Percentiles rank a stretch among this genome's conserved stretches.
Conservation (phyloP, 208 protist genomes). For the Novymonas esmeraldas region DNA sequence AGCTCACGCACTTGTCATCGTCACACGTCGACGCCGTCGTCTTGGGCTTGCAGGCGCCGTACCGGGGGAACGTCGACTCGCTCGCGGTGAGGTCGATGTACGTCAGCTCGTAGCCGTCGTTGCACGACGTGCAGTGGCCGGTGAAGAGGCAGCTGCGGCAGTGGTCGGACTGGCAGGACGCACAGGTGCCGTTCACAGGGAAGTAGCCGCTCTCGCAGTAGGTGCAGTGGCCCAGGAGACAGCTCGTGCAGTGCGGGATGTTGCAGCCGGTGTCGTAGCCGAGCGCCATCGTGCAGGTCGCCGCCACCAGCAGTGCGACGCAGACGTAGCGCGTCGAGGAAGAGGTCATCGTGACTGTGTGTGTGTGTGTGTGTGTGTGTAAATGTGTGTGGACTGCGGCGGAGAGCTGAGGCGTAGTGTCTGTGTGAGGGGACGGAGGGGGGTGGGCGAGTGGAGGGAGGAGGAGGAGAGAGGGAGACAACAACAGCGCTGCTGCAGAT, state of each 20-base stretch:
- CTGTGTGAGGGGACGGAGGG: no score
- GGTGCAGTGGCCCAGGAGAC: neutral
- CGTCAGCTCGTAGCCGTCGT: constrained; percentile 18
- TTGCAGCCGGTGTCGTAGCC: neutral
- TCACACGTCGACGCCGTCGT: neutral
- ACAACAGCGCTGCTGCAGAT: no score
- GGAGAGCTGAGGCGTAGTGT: no score
- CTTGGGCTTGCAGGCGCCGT: constrained; percentile 8
- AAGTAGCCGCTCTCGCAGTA: constrained; percentile 19
- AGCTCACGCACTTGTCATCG: constrained; percentile 16
- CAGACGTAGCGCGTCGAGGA: neutral
- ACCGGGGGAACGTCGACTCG: neutral
- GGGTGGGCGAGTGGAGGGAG: no score
- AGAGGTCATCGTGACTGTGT: neutral
- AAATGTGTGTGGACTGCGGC: no score
- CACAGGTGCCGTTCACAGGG: constrained; percentile 6
- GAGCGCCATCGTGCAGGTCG: neutral
- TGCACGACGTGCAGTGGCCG: constrained; percentile 17
- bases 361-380: neutral
- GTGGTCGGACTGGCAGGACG: constrained; percentile 6
- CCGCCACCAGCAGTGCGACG: neutral
- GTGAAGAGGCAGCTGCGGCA: constrained; percentile 7
- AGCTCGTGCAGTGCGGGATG: neutral
- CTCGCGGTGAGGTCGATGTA: neutral
- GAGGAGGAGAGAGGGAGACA: no score